These are phyloP conservation scores for Cutaneotrichosporon spelunceum DNA, from an alignment of 1,284 basidiomycete species.

Conservation along the genomic window DNA sequence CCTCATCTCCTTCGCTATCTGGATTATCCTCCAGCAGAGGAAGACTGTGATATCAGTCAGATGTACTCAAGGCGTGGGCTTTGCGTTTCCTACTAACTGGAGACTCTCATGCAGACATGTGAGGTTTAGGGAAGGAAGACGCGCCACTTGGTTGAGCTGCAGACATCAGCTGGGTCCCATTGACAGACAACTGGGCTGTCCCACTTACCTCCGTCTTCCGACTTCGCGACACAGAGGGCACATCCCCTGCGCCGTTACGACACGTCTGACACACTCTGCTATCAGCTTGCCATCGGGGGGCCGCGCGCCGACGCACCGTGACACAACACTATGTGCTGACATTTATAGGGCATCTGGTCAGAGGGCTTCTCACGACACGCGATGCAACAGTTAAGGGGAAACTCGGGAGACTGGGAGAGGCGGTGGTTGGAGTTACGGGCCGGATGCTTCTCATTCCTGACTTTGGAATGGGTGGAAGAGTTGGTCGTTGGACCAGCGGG, in stretches of 20 bases:
- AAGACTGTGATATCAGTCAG: not conserved
- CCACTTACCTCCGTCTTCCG: not conserved
- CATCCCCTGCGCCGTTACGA: not conserved
- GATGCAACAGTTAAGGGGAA: not conserved
- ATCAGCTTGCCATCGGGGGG: not conserved
- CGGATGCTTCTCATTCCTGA: too few species aligned
- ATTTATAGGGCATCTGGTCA: not conserved
- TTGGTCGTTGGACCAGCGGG: too few species aligned
- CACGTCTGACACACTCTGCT: not conserved
- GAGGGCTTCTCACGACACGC: not conserved
- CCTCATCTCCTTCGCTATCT: not conserved
- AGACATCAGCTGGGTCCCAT: not conserved
- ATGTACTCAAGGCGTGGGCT: too few species aligned
- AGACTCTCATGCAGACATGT: not conserved
- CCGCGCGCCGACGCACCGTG: not conserved
- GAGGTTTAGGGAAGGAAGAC: not conserved
- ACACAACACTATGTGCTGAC: not conserved
- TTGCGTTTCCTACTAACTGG: too few species aligned
- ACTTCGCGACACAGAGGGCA: not conserved
- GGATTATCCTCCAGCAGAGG: not conserved
- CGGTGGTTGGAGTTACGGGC: not conserved
- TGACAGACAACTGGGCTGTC: not conserved
- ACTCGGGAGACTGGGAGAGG: not conserved
- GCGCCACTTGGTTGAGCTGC: not conserved
- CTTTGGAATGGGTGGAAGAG: too few species aligned